phyloP scores from a whole-genome alignment of 495 filamentous ascomycete genomes.

The Neurospora sp. region DNA sequence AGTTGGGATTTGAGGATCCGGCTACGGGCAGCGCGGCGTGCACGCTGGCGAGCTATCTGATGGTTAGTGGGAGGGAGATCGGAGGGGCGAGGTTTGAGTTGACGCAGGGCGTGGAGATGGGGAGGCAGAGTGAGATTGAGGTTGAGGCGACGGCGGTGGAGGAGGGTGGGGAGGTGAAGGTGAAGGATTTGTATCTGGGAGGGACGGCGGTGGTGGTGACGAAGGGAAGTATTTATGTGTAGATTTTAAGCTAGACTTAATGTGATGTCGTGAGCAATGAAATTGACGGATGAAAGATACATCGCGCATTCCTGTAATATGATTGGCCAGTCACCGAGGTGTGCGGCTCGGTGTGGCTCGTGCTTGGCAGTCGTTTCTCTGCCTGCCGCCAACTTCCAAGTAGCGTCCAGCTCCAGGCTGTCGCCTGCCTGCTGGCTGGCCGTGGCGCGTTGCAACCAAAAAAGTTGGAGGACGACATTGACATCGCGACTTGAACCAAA shows the following conservation, averaged over 20 bases:
- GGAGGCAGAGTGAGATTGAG: constrained; percentile 47
- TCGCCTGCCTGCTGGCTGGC: neutral
- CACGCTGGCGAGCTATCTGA: constrained; percentile 46
- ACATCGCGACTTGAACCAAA: neutral
- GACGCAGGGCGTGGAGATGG: constrained; percentile 75
- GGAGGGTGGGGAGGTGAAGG: constrained; percentile 19
- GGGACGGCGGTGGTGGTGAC: constrained; percentile 50
- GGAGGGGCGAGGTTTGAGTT: constrained; percentile 36
- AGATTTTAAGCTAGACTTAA: neutral
- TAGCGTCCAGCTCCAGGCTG: neutral
- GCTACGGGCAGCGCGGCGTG: constrained; percentile 58
- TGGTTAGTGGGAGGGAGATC: constrained; percentile 31
- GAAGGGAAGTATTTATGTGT: constrained; percentile 31
- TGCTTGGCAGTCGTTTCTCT: neutral
- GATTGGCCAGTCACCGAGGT: neutral
- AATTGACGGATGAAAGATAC: neutral
- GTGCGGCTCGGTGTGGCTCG: neutral
- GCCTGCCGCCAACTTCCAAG: neutral
- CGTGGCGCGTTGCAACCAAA: constrained; percentile 2
- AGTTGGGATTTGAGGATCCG: constrained; percentile 53
- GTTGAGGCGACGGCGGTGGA: constrained; percentile 33
- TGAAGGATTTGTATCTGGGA: constrained; percentile 44
- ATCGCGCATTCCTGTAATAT: neutral
- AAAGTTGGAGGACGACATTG: constrained; percentile 12
- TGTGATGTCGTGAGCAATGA: neutral